These are phyloP conservation scores for Beauveria sp. DNA, from an alignment of 2,329 filamentous ascomycete species.

Conservation along the genomic window DNA sequence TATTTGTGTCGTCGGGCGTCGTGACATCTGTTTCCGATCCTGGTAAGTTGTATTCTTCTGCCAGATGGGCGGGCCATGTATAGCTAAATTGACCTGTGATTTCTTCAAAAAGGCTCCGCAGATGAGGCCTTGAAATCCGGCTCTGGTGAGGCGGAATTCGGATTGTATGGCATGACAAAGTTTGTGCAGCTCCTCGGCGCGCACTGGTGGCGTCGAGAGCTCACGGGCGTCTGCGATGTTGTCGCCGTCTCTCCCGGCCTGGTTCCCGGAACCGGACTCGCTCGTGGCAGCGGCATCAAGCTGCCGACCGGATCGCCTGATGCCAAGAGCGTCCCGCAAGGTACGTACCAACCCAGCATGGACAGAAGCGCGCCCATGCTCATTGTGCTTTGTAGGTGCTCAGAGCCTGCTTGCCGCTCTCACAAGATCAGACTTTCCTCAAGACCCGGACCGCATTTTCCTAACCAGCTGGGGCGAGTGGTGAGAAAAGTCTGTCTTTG, in stretches of 20 bases:
- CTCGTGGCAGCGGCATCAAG: constrained; percentile 22
- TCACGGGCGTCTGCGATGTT: constrained; percentile 35
- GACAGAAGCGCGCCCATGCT: background rate
- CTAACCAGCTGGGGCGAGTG: constrained; percentile 50
- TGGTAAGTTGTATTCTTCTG: constrained; percentile 16
- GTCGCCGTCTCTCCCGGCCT: constrained; percentile 48
- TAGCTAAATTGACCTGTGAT: background rate
- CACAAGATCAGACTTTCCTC: constrained; percentile 37
- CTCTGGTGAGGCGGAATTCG: constrained; percentile 23
- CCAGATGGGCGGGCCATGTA: no score
- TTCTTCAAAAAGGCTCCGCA: constrained; percentile 22
- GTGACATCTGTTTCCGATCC: constrained; percentile 30
- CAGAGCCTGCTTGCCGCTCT: constrained; percentile 37
- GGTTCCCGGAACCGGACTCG: constrained; percentile 40
- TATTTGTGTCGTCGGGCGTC: constrained; percentile 44
- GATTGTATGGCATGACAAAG: constrained; percentile 38
- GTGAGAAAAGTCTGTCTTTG: constrained; percentile 40
- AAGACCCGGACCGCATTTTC: constrained; percentile 45
- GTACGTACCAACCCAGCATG: constrained; percentile 19
- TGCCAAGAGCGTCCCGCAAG: constrained; percentile 40
- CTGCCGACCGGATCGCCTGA: constrained; percentile 31
- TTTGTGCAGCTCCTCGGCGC: constrained; percentile 43
- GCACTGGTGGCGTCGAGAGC: constrained; percentile 49
- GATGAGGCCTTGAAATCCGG: constrained; percentile 32
- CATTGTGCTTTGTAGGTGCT: constrained; percentile 28